These are phyloP conservation scores for Suhomyces panamericanus DNA, from an alignment of 1,139 yeast species.

Conservation along the genomic window DNA sequence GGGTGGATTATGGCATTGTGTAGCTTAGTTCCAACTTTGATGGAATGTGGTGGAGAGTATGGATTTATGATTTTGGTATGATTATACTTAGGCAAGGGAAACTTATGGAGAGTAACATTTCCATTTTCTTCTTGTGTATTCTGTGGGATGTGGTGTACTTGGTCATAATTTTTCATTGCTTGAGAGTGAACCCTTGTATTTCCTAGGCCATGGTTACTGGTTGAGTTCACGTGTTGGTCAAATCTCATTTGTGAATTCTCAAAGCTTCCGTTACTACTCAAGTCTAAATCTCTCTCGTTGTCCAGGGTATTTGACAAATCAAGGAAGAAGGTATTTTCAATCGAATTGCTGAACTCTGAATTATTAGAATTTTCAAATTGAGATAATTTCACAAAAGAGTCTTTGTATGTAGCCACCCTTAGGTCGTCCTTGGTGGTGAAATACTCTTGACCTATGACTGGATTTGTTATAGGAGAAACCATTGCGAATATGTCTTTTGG, in stretches of 20 bases:
- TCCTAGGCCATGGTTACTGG: slow-evolving; percentile 2
- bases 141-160: background rate
- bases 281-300: slow-evolving; percentile 5
- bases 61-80: slow-evolving; percentile 14
- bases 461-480: slow-evolving; percentile 16
- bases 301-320: slow-evolving; percentile 6
- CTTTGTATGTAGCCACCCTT: slow-evolving; percentile 22
- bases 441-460: slow-evolving; percentile 16
- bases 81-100: background rate
- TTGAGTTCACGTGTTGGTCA: slow-evolving; percentile 14
- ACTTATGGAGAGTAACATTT: background rate
- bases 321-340: slow-evolving; percentile 3
- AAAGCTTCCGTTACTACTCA: slow-evolving; percentile 12
- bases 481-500: slow-evolving; percentile 17
- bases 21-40: slow-evolving; percentile 12
- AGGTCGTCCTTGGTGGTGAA: slow-evolving; percentile 21
- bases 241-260: slow-evolving; percentile 12
- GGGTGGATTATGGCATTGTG: slow-evolving; percentile 17
- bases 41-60: slow-evolving; percentile 12
- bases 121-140: background rate
- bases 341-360: background rate
- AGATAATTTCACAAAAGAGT: slow-evolving; percentile 16
- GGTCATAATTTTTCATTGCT: background rate
- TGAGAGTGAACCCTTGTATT: background rate
- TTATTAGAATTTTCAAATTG: slow-evolving; percentile 7